Conservation (phyloP, 352 stramenopile genomes). For the Phytophthora tubulina region DNA sequence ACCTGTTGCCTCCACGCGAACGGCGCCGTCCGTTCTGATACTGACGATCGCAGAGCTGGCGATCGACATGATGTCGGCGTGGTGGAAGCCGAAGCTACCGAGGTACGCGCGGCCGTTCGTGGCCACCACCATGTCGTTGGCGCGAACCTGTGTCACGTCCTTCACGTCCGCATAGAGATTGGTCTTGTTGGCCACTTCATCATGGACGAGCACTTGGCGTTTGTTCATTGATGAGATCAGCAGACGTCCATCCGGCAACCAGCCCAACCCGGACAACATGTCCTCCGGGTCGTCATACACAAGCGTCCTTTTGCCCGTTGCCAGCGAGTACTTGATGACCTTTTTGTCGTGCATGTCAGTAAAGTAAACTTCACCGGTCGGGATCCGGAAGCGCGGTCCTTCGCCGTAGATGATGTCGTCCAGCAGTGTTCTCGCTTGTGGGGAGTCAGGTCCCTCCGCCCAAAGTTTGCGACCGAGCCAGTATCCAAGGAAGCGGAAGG, state of each 20-base stretch:
- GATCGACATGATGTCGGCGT: slow-evolving; percentile 41
- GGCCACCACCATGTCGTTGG: slow-evolving; percentile 76
- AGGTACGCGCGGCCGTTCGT: slow-evolving; percentile 56
- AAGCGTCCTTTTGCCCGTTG: slow-evolving; percentile 40
- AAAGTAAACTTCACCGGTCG: slow-evolving; percentile 70
- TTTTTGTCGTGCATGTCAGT: slow-evolving; percentile 71
- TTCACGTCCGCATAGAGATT: slow-evolving; percentile 64
- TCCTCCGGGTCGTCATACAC: slow-evolving; percentile 62
- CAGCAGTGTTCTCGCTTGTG: slow-evolving; percentile 33
- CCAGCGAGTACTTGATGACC: slow-evolving; percentile 68
- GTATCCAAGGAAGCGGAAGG: slow-evolving; percentile 45
- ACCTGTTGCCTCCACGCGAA: slow-evolving; percentile 62
- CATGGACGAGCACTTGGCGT: slow-evolving; percentile 52
- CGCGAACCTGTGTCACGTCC: slow-evolving; percentile 55
- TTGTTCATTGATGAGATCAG: slow-evolving; percentile 71
- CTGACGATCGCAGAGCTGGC: slow-evolving; percentile 68
- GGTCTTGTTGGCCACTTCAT: slow-evolving; percentile 41
- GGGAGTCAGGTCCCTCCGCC: slow-evolving; percentile 20
- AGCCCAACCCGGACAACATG: slow-evolving; percentile 66
- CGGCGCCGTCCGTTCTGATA: slow-evolving; percentile 48
- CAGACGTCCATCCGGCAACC: slow-evolving; percentile 66
- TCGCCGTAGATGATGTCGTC: slow-evolving; percentile 61
- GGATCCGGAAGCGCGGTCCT: slow-evolving; percentile 63
- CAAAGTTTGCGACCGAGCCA: slow-evolving; percentile 44
- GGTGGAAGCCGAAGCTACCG: slow-evolving; percentile 75